Percentiles rank a stretch among this genome's conserved stretches.
These are phyloP conservation scores for Exophiala sp. DNA, from an alignment of 2,329 filamentous ascomycete genomes.

Conservation along the genomic window DNA sequence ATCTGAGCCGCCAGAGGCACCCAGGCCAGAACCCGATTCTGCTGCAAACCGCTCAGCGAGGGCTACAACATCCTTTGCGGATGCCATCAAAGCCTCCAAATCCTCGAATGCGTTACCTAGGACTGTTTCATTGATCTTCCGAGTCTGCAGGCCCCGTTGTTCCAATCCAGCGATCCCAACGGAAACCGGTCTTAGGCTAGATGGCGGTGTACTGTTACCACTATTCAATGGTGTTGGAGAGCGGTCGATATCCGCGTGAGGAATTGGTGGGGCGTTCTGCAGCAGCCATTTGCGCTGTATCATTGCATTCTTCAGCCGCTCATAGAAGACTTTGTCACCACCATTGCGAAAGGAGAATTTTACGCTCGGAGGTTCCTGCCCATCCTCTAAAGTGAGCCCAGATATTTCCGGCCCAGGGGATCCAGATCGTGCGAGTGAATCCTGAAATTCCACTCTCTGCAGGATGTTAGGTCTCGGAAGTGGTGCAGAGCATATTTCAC, in stretches of 20 bases:
- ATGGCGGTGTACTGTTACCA: constrained; percentile 28
- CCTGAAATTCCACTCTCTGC: constrained; percentile 45
- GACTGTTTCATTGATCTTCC: constrained; percentile 86
- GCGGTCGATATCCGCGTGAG: constrained; percentile 49
- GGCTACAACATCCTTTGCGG: constrained; percentile 90
- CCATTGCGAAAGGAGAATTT: constrained; percentile 80
- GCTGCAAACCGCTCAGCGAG: constrained; percentile 81
- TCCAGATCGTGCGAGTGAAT: constrained; percentile 50
- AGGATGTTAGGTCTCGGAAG: constrained; percentile 42
- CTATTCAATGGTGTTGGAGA: constrained; percentile 13
- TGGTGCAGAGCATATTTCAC: constrained; percentile 84
- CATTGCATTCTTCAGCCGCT: constrained; percentile 78
- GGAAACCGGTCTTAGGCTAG: constrained; percentile 47
- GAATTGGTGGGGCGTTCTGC: constrained; percentile 80
- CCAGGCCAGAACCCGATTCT: constrained; percentile 54
- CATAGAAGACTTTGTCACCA: constrained; percentile 83
- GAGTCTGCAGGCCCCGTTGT: constrained; percentile 72
- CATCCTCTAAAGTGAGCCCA: constrained; percentile 42
- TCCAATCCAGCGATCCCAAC: constrained; percentile 91
- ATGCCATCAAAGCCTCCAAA: constrained; percentile 92
- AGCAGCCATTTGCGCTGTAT: constrained; percentile 94
- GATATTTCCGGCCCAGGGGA: constrained; percentile 70
- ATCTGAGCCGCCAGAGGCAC: constrained; percentile 54
- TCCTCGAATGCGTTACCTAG: constrained; percentile 95
- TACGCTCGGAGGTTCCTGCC: constrained; percentile 65